Evolutionary conservation across 768 basidiomycete species (phyloP).

Genomic region (Xanthoconium purpureum): DNA sequence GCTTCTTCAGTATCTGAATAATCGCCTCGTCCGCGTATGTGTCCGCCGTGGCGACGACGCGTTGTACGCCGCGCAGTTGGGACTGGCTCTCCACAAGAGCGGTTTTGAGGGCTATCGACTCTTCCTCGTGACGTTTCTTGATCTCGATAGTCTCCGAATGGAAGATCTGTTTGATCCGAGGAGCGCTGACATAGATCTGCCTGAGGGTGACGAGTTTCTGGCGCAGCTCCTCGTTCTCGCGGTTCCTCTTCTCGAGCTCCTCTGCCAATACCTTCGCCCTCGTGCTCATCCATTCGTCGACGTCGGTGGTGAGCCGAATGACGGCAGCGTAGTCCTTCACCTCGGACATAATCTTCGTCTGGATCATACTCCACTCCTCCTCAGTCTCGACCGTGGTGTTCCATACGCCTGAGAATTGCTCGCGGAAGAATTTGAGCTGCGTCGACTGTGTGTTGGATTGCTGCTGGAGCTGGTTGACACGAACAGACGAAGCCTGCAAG

Average conservation of each 20-base stretch:
- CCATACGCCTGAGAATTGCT: not conserved
- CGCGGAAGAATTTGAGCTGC: not conserved
- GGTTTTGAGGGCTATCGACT: not conserved
- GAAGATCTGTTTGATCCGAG: slow-evolving; percentile 9
- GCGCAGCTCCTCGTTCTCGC: slow-evolving; percentile 10
- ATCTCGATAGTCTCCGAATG: slow-evolving; percentile 9
- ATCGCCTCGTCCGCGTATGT: slow-evolving; percentile 6
- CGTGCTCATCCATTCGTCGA: slow-evolving; percentile 7
- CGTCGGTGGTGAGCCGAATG: slow-evolving; percentile 5
- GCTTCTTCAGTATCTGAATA: slow-evolving; percentile 5
- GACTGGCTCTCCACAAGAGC: not conserved
- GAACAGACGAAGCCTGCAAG: not conserved
- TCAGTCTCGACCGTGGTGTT: not conserved
- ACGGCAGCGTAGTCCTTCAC: slow-evolving; percentile 1
- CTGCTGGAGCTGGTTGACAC: not conserved
- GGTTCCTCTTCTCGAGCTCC: slow-evolving; percentile 3
- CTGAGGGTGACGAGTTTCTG: not conserved
- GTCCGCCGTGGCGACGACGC: slow-evolving; percentile 6
- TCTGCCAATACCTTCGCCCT: not conserved
- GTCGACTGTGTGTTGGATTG: not conserved
- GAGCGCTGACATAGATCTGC: slow-evolving; percentile 8
- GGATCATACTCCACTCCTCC: not conserved
- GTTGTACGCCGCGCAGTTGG: slow-evolving; percentile 1
- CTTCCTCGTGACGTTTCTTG: not conserved
- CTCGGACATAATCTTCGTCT: not conserved